Base-by-base conservation (phyloP, 2,329 filamentous ascomycete genomes). In the Aschersonia sp. region DNA sequence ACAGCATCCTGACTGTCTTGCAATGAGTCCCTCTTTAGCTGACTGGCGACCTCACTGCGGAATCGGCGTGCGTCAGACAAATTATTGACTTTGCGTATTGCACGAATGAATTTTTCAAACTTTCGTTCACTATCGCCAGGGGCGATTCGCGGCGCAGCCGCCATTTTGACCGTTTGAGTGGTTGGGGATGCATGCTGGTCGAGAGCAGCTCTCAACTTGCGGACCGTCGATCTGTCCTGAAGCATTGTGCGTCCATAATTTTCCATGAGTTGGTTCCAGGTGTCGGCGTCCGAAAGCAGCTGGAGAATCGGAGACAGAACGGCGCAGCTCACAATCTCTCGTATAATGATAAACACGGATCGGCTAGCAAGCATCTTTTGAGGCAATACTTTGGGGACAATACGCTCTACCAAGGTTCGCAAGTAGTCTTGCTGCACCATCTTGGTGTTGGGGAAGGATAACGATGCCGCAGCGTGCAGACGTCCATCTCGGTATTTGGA, bases 231-330 rank as follows among this genome's bases (percentile, higher is more conserved):
- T 39, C 94, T 80, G 62, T 98, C 94, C 63, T 97, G 92, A 41
- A 98, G 73, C 69, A 94, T 83, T 30, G 84, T 83, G 45, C 86
- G 81, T 14, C 88, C 84, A 64, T 83, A 87, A 48, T 83, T 89
- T 64, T 97, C 90, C 74, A 97, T 87, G 50, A 95, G 66, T 62
- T 95, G 89, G 58, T 98, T 97, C 90, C 90, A 98, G 7, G 84
- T 94, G 66, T 98, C 94, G 1, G 94, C 89, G 55, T 98, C 90
- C 5, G 86, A 79, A 14, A 98, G 69, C 51, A 88, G 70, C 56
- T 83, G 80, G 59, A 95, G 73, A 29, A 94, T 69, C 1, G 92
- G 92, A 41, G 80, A 81, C 39, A 98, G 69, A 40, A 98, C 82
- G n/a, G 87, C 87, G 63, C 92, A 95, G 29, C 87, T 75, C n/a